phyloP scores from a whole-genome alignment of 75 land plant genomes.

The Selaginella moellendorffii region DNA sequence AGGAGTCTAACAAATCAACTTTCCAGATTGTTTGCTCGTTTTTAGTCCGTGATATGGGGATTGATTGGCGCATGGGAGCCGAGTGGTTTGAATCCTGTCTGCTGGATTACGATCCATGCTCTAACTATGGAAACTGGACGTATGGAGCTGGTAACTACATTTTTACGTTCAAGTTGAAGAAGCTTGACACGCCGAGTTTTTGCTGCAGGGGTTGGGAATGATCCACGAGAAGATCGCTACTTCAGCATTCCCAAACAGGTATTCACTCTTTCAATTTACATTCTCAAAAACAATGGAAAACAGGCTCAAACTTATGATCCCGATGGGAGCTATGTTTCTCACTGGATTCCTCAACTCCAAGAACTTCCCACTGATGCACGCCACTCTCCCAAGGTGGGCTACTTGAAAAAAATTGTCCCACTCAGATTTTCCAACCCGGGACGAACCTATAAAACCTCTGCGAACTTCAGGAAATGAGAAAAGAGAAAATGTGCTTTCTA shows the following conservation, averaged over 20 bases:
- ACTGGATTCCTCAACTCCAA: too few species aligned
- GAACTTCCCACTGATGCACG: too few species aligned
- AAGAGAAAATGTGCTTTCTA: too few species aligned
- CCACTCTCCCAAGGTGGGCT: conserved; percentile 73
- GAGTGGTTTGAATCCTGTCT: conserved; percentile 99
- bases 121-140: conserved; percentile 99
- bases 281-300: too few species aligned
- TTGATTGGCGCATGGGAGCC: conserved; percentile 99
- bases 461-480: too few species aligned
- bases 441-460: too few species aligned
- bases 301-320: conserved; percentile 91
- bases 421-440: conserved; percentile 21
- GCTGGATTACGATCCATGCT: conserved; percentile 94
- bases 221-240: conserved; percentile 97
- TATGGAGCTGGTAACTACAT: conserved; percentile 79
- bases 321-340: conserved; percentile 81
- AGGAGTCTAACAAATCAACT: not conserved
- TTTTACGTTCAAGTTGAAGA: not conserved
- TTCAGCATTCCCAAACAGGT: conserved; percentile 99
- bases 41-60: conserved; percentile 93
- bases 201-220: conserved; percentile 81
- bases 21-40: conserved; percentile 95
- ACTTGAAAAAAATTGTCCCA: conserved; percentile 59
- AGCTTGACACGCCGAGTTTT: not conserved
- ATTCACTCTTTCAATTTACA: too few species aligned